Conservation (phyloP, 129 eudicot species). For the Artemisia tridentata region DNA sequence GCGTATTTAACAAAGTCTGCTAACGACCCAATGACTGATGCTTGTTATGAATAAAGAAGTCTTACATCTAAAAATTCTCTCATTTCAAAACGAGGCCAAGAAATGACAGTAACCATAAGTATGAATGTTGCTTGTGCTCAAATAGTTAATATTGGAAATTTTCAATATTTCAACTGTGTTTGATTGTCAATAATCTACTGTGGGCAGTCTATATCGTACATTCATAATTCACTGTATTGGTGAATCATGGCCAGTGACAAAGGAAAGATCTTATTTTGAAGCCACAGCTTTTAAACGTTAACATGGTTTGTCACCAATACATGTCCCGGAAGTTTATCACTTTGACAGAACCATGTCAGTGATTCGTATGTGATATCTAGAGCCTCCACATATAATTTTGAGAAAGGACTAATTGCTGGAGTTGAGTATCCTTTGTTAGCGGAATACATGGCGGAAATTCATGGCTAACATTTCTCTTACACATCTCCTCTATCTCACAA, state of each 20-base stretch:
- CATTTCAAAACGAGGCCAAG: too few relatives aligned
- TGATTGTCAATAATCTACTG: neutral
- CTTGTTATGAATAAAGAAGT: too few relatives aligned
- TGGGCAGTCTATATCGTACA: constrained; percentile 84
- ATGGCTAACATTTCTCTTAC: constrained; percentile 77
- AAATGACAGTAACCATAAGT: too few relatives aligned
- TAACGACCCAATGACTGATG: too few relatives aligned
- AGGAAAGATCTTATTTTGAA: constrained; percentile 92
- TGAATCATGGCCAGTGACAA: constrained; percentile 97
- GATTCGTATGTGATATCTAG: constrained; percentile 86
- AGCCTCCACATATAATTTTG: constrained; percentile 90
- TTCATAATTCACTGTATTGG: constrained; percentile 63
- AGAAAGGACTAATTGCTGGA: too few relatives aligned
- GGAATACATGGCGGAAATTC: constrained; percentile 81
- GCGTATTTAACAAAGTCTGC: too few relatives aligned
- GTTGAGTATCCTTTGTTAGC: constrained; percentile 76
- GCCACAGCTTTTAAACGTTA: constrained; percentile 64
- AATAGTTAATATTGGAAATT: too few relatives aligned
- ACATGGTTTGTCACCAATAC: constrained; percentile 71
- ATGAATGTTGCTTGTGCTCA: too few relatives aligned
- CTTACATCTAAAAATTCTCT: too few relatives aligned
- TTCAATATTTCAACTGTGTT: constrained; percentile 1
- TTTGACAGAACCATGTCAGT: constrained; percentile 79
- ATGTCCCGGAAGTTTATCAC: constrained; percentile 92
- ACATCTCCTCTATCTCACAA: constrained; percentile 88